Conservation (phyloP, 345 rosid genomes). For the Hevea brasiliensis region DNA sequence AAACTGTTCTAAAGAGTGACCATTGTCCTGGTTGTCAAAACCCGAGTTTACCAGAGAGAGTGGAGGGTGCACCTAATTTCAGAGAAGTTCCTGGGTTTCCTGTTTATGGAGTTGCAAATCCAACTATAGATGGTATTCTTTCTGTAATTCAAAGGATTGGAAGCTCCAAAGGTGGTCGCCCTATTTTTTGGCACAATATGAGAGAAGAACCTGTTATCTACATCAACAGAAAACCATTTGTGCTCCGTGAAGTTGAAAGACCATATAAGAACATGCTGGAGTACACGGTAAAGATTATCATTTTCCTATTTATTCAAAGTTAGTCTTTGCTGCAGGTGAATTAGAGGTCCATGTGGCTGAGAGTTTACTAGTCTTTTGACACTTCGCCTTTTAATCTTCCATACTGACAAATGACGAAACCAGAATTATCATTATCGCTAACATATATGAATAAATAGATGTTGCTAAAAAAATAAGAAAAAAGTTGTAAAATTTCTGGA, state of each 20-base stretch:
- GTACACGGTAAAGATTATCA: slow-evolving; percentile 60
- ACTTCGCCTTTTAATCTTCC: neutral
- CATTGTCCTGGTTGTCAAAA: slow-evolving; percentile 97
- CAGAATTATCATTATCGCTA: neutral
- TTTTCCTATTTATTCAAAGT: neutral
- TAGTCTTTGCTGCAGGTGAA: slow-evolving; percentile 2
- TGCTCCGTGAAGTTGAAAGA: slow-evolving; percentile 95
- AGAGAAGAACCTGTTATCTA: slow-evolving; percentile 99
- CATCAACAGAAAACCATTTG: slow-evolving; percentile 94
- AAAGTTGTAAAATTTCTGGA: neutral
- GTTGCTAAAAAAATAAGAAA: neutral
- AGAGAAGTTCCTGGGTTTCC: slow-evolving; percentile 97
- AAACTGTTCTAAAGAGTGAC: slow-evolving; percentile 95
- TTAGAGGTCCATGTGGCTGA: slow-evolving; percentile 1
- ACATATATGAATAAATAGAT: neutral
- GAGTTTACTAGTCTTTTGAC: neutral
- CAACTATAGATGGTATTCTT: slow-evolving; percentile 85
- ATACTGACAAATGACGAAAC: neutral
- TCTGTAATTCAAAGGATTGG: slow-evolving; percentile 87
- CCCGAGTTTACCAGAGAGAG: slow-evolving; percentile 73
- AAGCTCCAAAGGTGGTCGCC: slow-evolving; percentile 68
- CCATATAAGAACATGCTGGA: slow-evolving; percentile 97
- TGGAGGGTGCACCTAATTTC: slow-evolving; percentile 98
- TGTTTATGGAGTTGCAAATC: slow-evolving; percentile 99
- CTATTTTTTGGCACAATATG: slow-evolving; percentile 96